These are phyloP conservation scores for Fusarium pseudocircinatum DNA, from an alignment of 2,329 filamentous ascomycete genomes.

Conservation along the genomic window DNA sequence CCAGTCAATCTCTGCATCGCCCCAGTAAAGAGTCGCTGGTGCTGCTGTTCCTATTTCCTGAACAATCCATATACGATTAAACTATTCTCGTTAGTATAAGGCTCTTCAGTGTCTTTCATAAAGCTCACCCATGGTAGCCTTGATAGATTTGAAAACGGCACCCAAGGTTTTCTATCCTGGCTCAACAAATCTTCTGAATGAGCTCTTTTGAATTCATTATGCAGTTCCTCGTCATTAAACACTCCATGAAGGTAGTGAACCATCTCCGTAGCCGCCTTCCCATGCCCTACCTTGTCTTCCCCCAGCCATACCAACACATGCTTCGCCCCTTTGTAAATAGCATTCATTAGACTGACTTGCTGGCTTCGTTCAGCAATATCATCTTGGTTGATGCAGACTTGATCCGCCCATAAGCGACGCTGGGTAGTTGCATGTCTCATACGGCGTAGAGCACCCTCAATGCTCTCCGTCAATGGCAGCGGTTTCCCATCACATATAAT, in stretches of 20 bases:
- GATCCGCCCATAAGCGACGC: constrained; percentile 52
- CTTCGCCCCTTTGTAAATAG: constrained; percentile 48
- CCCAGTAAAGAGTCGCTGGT: constrained; percentile 49
- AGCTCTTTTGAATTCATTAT: constrained; percentile 41
- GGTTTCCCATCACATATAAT: constrained; percentile 38
- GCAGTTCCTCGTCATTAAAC: constrained; percentile 45
- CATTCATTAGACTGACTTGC: constrained; percentile 53
- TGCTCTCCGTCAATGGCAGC: constrained; percentile 45
- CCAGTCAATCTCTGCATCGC: constrained; percentile 47
- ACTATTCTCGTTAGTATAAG: constrained; percentile 36
- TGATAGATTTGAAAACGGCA: constrained; percentile 47
- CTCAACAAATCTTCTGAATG: constrained; percentile 45
- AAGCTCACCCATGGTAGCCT: constrained; percentile 47
- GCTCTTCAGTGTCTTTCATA: background rate
- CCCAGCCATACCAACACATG: constrained; percentile 52
- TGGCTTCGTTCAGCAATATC: constrained; percentile 48
- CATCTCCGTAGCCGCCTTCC: constrained; percentile 42
- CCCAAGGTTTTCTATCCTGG: constrained; percentile 44
- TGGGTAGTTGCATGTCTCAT: constrained; percentile 39
- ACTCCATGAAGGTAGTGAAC: constrained; percentile 43
- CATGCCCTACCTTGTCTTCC: constrained; percentile 41
- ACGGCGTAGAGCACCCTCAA: constrained; percentile 45
- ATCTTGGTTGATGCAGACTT: constrained; percentile 54
- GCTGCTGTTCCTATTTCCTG: constrained; percentile 50
- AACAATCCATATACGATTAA: constrained; percentile 50